A percentile compares a stretch with the other conserved stretches of the same genome.
Conservation (phyloP, 2,329 filamentous ascomycete genomes). For the Colletotrichum eremochloae region DNA sequence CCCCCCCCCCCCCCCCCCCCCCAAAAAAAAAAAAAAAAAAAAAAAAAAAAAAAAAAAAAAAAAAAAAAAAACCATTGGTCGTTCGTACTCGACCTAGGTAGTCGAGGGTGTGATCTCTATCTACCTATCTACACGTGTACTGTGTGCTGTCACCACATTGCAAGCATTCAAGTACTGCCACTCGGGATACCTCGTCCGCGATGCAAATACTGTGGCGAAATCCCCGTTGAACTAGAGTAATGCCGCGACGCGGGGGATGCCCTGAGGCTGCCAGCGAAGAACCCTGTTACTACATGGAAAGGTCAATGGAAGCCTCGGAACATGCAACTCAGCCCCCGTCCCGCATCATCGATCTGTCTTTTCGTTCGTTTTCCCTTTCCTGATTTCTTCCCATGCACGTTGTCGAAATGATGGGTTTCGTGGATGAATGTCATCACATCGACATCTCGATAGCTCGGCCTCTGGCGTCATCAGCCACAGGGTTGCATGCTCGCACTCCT, state of each 20-base stretch:
- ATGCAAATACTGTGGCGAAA: neutral
- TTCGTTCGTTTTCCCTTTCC: neutral
- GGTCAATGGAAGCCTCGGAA: constrained; percentile 10
- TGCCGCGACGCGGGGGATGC: neutral
- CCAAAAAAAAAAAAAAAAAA: too few relatives aligned
- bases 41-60: too few relatives aligned
- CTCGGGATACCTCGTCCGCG: neutral
- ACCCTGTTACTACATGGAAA: constrained; percentile 5
- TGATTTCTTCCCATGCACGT: neutral
- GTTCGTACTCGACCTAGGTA: too few relatives aligned
- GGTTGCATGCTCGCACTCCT: neutral
- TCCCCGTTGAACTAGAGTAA: constrained; percentile 20
- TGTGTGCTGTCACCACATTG: neutral
- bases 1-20: neutral
- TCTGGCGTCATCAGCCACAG: constrained; percentile 41
- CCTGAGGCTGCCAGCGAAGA: neutral
- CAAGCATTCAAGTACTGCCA: neutral
- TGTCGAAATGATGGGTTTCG: neutral
- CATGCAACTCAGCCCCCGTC: too few relatives aligned
- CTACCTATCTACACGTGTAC: neutral
- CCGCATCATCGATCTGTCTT: neutral
- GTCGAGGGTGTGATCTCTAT: neutral
- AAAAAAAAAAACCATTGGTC: constrained; percentile 6
- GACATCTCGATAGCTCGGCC: constrained; percentile 2
- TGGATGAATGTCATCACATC: neutral